Percentiles rank a stretch among this genome's conserved stretches.
Evolutionary conservation across 495 filamentous ascomycete species (phyloP).

Genomic region (Hypoxylon crocopeplum): DNA sequence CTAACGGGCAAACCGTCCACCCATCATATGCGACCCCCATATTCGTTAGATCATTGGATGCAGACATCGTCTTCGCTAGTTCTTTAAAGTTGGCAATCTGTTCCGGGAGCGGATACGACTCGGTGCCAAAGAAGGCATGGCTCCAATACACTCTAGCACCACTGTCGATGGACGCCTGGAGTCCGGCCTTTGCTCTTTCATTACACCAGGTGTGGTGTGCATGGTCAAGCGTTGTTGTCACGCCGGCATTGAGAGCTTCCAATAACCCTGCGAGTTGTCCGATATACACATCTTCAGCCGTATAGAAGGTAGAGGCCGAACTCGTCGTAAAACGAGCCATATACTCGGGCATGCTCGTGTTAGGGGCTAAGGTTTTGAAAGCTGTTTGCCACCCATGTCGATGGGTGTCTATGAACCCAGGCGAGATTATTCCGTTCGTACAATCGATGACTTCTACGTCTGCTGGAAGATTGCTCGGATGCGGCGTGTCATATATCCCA

Average conservation of each 20-base stretch:
- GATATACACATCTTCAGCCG: slow-evolving; percentile 59
- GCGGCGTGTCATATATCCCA: slow-evolving; percentile 34
- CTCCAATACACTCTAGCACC: slow-evolving; percentile 53
- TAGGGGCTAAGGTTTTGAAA: slow-evolving; percentile 46
- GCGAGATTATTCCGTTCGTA: slow-evolving; percentile 61
- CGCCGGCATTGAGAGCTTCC: slow-evolving; percentile 61
- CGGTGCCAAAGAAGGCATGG: slow-evolving; percentile 36
- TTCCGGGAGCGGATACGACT: slow-evolving; percentile 30
- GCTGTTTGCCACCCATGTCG: slow-evolving; percentile 66
- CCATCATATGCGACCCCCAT: slow-evolving; percentile 50
- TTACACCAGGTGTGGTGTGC: slow-evolving; percentile 56
- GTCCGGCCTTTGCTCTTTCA: slow-evolving; percentile 47
- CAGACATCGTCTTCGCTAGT: slow-evolving; percentile 26
- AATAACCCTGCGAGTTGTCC: slow-evolving; percentile 60
- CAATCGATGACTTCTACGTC: slow-evolving; percentile 55
- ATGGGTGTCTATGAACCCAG: slow-evolving; percentile 67
- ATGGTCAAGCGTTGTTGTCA: slow-evolving; percentile 65
- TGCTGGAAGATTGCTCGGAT: slow-evolving; percentile 22
- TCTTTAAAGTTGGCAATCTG: slow-evolving; percentile 43
- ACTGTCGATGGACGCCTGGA: slow-evolving; percentile 47
- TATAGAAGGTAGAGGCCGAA: slow-evolving; percentile 43
- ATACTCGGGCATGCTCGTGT: slow-evolving; percentile 41
- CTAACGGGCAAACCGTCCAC: slow-evolving; percentile 33
- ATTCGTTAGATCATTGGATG: slow-evolving; percentile 22
- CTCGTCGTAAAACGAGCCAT: slow-evolving; percentile 5